Percentiles rank a stretch among this genome's conserved stretches.
These are phyloP conservation scores for Sphaerobolus stellatus DNA, from an alignment of 1,284 basidiomycete genomes.

Conservation along the genomic window DNA sequence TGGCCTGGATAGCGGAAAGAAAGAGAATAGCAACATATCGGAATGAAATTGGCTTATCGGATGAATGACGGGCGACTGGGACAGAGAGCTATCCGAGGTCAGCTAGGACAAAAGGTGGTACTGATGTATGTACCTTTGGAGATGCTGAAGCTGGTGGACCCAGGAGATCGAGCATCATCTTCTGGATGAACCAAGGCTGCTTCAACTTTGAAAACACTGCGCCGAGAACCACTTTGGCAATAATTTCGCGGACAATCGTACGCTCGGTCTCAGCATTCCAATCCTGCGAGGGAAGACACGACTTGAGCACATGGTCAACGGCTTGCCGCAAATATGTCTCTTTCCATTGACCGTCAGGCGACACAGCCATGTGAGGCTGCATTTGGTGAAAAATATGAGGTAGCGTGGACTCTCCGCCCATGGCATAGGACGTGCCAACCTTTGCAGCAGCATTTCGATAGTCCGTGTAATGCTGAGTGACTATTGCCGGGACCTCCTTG, in stretches of 20 bases:
- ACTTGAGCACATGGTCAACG: conserved; percentile 66
- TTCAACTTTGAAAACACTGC: conserved; percentile 66
- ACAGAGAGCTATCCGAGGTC: neutral
- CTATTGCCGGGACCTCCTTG: conserved; percentile 56
- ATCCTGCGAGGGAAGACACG: conserved; percentile 67
- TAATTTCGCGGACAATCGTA: conserved; percentile 71
- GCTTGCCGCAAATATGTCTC: conserved; percentile 76
- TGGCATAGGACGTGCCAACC: conserved; percentile 63
- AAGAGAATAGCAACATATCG: conserved; percentile 63
- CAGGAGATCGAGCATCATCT: conserved; percentile 58
- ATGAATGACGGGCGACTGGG: conserved; percentile 19
- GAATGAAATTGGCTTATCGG: conserved; percentile 44
- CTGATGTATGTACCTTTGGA: neutral
- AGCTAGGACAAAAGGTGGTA: neutral
- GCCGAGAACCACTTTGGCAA: conserved; percentile 67
- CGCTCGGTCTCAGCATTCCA: conserved; percentile 70
- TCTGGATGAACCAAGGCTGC: conserved; percentile 82
- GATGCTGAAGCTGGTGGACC: conserved; percentile 39
- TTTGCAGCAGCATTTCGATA: conserved; percentile 66
- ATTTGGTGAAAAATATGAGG: conserved; percentile 70
- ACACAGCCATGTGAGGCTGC: conserved; percentile 77
- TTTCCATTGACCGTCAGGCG: conserved; percentile 59
- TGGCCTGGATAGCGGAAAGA: conserved; percentile 67
- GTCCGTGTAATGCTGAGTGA: conserved; percentile 73
- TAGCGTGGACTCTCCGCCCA: conserved; percentile 58